A percentile compares a stretch with the other conserved stretches of the same genome.
Conservation (phyloP, 768 basidiomycete genomes). For the Xerocomellus amylosporus region DNA sequence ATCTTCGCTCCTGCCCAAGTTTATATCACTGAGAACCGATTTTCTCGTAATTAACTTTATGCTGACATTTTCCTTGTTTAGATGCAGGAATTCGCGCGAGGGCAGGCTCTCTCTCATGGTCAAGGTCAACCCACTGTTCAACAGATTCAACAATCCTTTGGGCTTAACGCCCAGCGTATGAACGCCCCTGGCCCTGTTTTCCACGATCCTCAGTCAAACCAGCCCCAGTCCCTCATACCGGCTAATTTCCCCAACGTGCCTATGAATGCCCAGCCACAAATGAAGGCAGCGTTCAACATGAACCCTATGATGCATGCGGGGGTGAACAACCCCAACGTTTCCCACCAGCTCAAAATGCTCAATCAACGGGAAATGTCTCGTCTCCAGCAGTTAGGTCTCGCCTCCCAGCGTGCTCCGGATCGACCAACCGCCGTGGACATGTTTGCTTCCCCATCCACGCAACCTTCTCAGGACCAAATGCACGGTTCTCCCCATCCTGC, state of each 20-base stretch:
- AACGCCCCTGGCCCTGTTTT: slow-evolving; percentile 34
- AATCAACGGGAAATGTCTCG: slow-evolving; percentile 41
- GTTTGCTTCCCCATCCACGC: slow-evolving; percentile 47
- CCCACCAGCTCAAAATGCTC: slow-evolving; percentile 44
- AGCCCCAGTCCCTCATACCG: slow-evolving; percentile 32
- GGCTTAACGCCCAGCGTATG: slow-evolving; percentile 36
- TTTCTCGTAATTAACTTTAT: slow-evolving; percentile 15
- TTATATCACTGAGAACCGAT: slow-evolving; percentile 1
- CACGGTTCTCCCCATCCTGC: slow-evolving; percentile 48
- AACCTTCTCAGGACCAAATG: slow-evolving; percentile 40
- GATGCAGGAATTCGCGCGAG: slow-evolving; percentile 47
- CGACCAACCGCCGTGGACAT: slow-evolving; percentile 43
- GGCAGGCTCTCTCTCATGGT: slow-evolving; percentile 39
- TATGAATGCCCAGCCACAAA: slow-evolving; percentile 36
- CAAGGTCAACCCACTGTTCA: slow-evolving; percentile 40
- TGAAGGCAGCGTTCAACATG: slow-evolving; percentile 31
- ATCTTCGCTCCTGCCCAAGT: slow-evolving; percentile 1
- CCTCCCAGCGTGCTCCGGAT: slow-evolving; percentile 36
- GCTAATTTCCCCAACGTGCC: slow-evolving; percentile 40
- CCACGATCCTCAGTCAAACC: slow-evolving; percentile 36
- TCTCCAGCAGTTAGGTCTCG: slow-evolving; percentile 30
- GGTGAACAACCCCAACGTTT: slow-evolving; percentile 25
- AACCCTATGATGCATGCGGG: slow-evolving; percentile 40
- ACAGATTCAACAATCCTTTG: slow-evolving; percentile 46
- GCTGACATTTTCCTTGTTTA: slow-evolving; percentile 30